phyloP scores from a whole-genome alignment of 305 asterid genomes.

The Solanum aculeatissimum region DNA sequence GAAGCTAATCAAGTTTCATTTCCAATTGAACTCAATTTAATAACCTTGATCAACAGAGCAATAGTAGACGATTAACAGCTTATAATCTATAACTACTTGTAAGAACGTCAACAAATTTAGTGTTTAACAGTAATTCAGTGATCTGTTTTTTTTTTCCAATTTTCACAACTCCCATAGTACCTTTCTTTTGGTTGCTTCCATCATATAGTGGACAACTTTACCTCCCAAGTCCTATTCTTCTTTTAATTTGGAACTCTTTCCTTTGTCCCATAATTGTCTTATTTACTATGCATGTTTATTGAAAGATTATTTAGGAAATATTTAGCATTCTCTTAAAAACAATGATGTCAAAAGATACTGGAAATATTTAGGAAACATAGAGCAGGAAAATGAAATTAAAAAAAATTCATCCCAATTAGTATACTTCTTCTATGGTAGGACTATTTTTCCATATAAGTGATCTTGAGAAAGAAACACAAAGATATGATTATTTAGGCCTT shows the following conservation, averaged over 20 bases:
- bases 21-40: not conserved
- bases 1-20: not conserved
- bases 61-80: not conserved
- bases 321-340: not conserved
- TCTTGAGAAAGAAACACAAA: not conserved
- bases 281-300: not conserved
- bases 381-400: not conserved
- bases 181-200: not conserved
- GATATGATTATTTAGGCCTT: not conserved
- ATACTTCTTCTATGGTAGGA: too few relatives aligned
- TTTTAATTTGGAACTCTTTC: not conserved
- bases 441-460: not conserved
- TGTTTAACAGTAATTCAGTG: not conserved
- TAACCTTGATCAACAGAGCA: not conserved
- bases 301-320: not conserved
- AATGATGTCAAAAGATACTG: not conserved
- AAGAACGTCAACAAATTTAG: too few relatives aligned
- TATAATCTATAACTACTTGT: not conserved
- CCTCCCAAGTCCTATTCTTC: not conserved
- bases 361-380: not conserved
- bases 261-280: not conserved
- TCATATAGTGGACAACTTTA: not conserved
- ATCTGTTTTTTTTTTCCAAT: not conserved
- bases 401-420: not conserved
- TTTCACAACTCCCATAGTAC: not conserved